A percentile compares a stretch with the other conserved stretches of the same genome.
These are phyloP conservation scores for Apiospora rasikravindrae DNA, from an alignment of 2,329 filamentous ascomycete genomes.

Conservation along the genomic window DNA sequence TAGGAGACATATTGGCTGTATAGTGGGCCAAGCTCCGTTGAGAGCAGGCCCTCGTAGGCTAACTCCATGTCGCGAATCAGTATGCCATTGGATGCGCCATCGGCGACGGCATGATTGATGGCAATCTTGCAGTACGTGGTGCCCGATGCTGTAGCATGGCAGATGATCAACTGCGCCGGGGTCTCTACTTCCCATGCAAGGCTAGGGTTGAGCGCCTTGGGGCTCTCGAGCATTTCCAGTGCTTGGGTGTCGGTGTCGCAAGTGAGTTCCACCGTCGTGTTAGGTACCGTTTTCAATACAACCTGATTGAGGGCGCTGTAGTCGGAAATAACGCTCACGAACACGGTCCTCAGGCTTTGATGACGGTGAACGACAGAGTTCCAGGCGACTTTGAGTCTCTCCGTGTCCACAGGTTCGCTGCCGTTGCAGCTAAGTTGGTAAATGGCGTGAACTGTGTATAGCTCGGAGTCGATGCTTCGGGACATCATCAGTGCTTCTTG, in stretches of 20 bases:
- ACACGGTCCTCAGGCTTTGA: conserved; percentile 21
- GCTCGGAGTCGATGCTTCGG: conserved; percentile 20
- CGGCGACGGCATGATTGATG: conserved; percentile 42
- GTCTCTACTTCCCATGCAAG: conserved; percentile 31
- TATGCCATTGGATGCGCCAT: conserved; percentile 39
- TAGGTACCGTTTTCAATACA: conserved; percentile 16
- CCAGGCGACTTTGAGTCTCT: conserved; percentile 21
- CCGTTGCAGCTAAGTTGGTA: conserved; percentile 1
- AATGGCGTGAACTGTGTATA: conserved; percentile 17
- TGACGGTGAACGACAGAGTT: conserved; percentile 22
- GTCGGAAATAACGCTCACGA: conserved; percentile 19
- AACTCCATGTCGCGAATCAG: conserved; percentile 36
- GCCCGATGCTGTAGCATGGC: conserved; percentile 23
- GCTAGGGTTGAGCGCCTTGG: conserved; percentile 16
- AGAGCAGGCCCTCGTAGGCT: conserved; percentile 31
- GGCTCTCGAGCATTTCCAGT: neutral
- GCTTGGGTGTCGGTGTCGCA: conserved; percentile 18
- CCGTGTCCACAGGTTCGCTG: neutral
- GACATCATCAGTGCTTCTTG: conserved; percentile 45
- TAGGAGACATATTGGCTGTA: conserved; percentile 29
- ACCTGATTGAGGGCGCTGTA: conserved; percentile 20
- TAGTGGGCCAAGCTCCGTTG: conserved; percentile 23
- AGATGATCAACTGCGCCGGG: conserved; percentile 30
- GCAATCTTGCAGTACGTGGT: conserved; percentile 36
- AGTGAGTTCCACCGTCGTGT: neutral